Evolutionary conservation across 305 asterid species (phyloP).

Genomic region (Solanum hybrid): DNA sequence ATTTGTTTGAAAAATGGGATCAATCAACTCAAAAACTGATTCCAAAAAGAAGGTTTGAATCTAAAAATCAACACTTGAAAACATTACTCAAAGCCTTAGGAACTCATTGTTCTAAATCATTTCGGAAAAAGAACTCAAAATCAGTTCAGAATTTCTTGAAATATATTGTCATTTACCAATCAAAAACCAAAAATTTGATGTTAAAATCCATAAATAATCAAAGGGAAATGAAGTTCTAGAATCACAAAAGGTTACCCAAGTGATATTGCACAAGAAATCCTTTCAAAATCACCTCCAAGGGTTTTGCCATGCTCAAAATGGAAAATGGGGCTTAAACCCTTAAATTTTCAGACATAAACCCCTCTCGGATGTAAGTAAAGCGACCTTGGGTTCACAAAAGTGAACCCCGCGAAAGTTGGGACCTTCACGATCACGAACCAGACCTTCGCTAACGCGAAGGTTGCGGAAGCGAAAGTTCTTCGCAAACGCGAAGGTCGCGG

Average conservation of each 20-base stretch:
- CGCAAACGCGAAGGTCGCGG: neutral
- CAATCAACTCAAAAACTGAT: neutral
- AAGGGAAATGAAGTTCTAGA: neutral
- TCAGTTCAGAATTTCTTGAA: neutral
- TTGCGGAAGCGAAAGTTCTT: neutral
- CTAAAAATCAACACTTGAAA: neutral
- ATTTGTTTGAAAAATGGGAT: neutral
- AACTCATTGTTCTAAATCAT: neutral
- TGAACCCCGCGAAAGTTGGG: neutral
- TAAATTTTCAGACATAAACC: neutral
- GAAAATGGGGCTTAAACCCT: neutral
- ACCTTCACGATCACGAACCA: neutral
- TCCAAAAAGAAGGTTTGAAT: neutral
- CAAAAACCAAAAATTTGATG: neutral
- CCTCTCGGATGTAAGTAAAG: neutral
- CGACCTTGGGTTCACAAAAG: neutral
- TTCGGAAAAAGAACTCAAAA: neutral
- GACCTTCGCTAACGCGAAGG: neutral
- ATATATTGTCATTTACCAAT: too few relatives aligned
- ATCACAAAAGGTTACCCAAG: neutral
- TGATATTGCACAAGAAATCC: neutral
- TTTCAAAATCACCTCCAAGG: neutral
- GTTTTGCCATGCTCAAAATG: neutral
- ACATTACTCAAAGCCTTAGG: neutral
- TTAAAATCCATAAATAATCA: neutral